These are phyloP conservation scores for Brasilioporus rufonigricans DNA, from an alignment of 768 basidiomycete genomes.

Conservation along the genomic window DNA sequence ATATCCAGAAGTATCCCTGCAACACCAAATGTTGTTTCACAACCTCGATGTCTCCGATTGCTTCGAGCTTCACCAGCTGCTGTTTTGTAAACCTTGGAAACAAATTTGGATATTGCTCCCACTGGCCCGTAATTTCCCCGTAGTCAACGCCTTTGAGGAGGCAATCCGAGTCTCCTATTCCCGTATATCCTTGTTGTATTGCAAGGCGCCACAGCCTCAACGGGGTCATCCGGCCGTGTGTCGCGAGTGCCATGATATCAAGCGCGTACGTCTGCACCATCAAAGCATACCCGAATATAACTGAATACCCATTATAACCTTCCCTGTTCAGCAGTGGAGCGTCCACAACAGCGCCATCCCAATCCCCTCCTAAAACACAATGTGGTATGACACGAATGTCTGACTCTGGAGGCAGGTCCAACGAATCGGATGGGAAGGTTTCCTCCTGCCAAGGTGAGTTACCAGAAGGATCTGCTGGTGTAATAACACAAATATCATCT, in stretches of 20 bases:
- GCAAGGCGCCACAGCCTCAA: not conserved
- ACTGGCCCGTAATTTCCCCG: not conserved
- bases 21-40: not conserved
- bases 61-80: not conserved
- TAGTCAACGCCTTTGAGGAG: not conserved
- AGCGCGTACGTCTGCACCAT: not conserved
- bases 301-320: not conserved
- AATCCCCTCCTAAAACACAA: not conserved
- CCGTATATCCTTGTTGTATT: not conserved
- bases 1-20: not conserved
- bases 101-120: not conserved
- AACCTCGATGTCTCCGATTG: not conserved
- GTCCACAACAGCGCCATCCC: not conserved
- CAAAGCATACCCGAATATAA: not conserved
- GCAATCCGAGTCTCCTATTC: too few species aligned
- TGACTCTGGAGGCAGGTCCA: not conserved
- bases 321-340: not conserved
- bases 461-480: not conserved
- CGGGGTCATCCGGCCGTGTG: not conserved
- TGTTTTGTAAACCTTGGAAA: not conserved
- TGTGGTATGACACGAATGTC: not conserved
- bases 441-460: not conserved
- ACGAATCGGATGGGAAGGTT: not conserved
- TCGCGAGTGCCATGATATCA: slow-evolving; percentile 1
- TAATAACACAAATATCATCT: not conserved